phyloP scores from a whole-genome alignment of 129 eudicot species.

The Sambucus nigra region DNA sequence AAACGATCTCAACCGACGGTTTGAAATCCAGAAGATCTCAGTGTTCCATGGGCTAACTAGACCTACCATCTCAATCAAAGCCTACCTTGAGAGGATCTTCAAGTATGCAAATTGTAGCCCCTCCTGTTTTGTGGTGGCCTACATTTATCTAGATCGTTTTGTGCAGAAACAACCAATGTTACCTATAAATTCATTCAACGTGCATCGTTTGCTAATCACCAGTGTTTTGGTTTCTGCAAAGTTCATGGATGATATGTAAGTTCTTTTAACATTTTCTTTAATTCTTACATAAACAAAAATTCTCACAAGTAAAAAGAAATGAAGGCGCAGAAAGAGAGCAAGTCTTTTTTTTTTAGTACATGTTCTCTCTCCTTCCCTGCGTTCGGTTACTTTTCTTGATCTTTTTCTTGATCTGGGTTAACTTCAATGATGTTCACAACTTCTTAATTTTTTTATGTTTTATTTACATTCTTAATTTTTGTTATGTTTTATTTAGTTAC shows the following conservation, averaged over 20 bases:
- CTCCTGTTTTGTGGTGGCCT: slow-evolving; percentile 49
- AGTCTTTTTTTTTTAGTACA: too few species aligned
- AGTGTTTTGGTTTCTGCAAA: slow-evolving; percentile 62
- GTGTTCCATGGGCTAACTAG: slow-evolving; percentile 40
- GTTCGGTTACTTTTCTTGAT: too few species aligned
- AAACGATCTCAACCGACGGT: slow-evolving; percentile 25
- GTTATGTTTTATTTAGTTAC: too few species aligned
- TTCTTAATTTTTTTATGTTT: too few species aligned
- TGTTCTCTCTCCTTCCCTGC: too few species aligned
- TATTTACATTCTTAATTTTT: too few species aligned
- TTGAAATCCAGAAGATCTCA: slow-evolving; percentile 25
- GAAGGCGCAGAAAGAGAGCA: too few species aligned
- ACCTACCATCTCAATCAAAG: slow-evolving; percentile 42
- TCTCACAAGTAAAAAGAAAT: too few species aligned
- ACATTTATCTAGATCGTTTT: slow-evolving; percentile 52
- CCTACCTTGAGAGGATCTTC: slow-evolving; percentile 57
- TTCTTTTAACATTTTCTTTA: neutral
- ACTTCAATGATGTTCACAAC: too few species aligned
- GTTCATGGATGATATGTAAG: slow-evolving; percentile 71
- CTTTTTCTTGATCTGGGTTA: too few species aligned
- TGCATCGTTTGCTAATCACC: slow-evolving; percentile 57
- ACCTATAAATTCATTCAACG: slow-evolving; percentile 43
- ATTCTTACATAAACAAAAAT: neutral
- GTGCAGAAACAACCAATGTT: slow-evolving; percentile 39
- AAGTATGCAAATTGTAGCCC: slow-evolving; percentile 63